Evolutionary conservation across 2,329 filamentous ascomycete species (phyloP).

Genomic region (Cladosporium sp.): DNA sequence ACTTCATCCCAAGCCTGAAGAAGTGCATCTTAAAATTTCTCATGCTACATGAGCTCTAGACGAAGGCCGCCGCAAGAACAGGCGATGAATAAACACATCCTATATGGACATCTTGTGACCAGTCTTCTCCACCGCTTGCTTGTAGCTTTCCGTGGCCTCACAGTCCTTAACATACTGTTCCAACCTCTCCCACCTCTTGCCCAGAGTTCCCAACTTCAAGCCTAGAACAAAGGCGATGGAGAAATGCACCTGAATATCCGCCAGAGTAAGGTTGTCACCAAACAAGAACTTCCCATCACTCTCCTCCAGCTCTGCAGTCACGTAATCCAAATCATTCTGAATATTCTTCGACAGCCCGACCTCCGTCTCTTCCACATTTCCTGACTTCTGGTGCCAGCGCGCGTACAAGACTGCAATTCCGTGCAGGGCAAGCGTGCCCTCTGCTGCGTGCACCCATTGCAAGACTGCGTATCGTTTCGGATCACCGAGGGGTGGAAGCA

Average conservation of each 20-base stretch:
- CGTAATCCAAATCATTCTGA: constrained; percentile 41
- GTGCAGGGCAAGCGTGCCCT: constrained; percentile 45
- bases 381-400: constrained; percentile 38
- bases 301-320: constrained; percentile 39
- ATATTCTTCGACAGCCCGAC: constrained; percentile 39
- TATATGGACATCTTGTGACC: constrained; percentile 34
- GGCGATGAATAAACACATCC: no score
- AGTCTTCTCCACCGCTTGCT: constrained; percentile 39
- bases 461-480: constrained; percentile 33
- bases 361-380: constrained; percentile 34
- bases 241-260: constrained; percentile 45
- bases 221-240: constrained; percentile 37
- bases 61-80: no score
- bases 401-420: constrained; percentile 42
- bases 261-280: constrained; percentile 39
- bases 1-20: no score
- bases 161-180: constrained; percentile 36
- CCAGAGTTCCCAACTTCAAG: constrained; percentile 34
- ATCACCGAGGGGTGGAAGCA: constrained; percentile 35
- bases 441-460: constrained; percentile 44
- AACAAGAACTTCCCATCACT: constrained; percentile 37
- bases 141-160: constrained; percentile 32
- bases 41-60: no score
- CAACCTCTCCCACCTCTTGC: constrained; percentile 31
- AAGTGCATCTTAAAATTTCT: no score